Conservation (phyloP, 2,329 filamentous ascomycete species). For the Cordyceps cateniannulata region DNA sequence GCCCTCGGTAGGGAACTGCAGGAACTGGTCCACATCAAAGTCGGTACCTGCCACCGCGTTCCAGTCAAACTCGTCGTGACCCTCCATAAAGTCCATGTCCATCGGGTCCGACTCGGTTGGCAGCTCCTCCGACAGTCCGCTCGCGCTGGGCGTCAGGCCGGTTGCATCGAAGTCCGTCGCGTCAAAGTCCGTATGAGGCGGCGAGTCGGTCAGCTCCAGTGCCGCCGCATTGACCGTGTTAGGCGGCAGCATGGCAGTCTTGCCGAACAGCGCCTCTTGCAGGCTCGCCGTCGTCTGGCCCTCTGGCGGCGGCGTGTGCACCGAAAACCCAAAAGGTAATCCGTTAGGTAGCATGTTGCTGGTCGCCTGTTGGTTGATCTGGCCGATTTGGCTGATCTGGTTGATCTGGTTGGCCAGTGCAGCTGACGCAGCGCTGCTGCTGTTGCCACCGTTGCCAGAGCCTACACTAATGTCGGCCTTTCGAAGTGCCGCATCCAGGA, state of each 20-base stretch:
- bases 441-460: not conserved
- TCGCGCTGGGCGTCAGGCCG: conserved; percentile 39
- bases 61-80: conserved; percentile 48
- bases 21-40: conserved; percentile 53
- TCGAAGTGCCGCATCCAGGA: conserved; percentile 84
- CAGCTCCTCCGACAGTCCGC: conserved; percentile 36
- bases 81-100: conserved; percentile 41
- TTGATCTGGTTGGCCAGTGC: conserved; percentile 16
- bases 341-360: conserved; percentile 29
- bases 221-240: conserved; percentile 32
- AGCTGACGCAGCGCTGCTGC: conserved; percentile 13
- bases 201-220: conserved; percentile 32
- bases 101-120: conserved; percentile 29
- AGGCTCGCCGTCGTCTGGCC: conserved; percentile 27
- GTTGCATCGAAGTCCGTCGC: conserved; percentile 32
- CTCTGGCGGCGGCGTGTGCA: conserved; percentile 49
- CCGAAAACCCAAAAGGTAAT: conserved; percentile 30
- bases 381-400: not conserved
- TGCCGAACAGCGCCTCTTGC: conserved; percentile 31
- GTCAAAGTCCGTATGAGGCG: conserved; percentile 39
- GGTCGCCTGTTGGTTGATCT: not conserved
- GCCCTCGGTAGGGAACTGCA: conserved; percentile 49
- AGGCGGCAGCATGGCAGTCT: conserved; percentile 29
- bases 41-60: conserved; percentile 45
- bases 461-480: conserved; percentile 74